A percentile compares a stretch with the other conserved stretches of the same genome.
phyloP scores from a whole-genome alignment of 305 asterid species.

The Fraxinus baroniana region DNA sequence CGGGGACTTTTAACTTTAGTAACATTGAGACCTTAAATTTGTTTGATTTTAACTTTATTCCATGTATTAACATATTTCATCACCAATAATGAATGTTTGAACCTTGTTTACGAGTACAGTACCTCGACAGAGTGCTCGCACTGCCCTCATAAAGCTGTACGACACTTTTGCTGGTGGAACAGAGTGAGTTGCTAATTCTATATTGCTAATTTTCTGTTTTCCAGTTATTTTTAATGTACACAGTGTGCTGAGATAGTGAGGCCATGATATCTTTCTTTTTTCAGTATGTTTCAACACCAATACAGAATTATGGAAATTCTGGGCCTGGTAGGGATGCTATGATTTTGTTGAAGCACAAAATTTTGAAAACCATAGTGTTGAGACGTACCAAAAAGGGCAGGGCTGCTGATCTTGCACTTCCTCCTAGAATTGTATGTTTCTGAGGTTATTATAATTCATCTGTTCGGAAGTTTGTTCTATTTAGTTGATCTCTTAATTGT shows the following conservation, averaged over 20 bases:
- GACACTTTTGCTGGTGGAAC: constrained; percentile 97
- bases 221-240: constrained; percentile 3
- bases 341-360: constrained; percentile 75
- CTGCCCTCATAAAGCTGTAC: constrained; percentile 70
- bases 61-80: constrained; percentile 4
- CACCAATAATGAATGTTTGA: constrained; percentile 12
- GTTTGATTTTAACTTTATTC: constrained; percentile 9
- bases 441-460: constrained; percentile 9
- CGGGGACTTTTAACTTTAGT: constrained; percentile 4
- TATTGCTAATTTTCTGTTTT: constrained; percentile 7
- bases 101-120: constrained; percentile 40
- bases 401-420: constrained; percentile 91
- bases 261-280: constrained; percentile 21
- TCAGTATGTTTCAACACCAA: constrained; percentile 77
- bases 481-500: constrained; percentile 9
- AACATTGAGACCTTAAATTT: constrained; percentile 7
- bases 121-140: constrained; percentile 55
- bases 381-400: constrained; percentile 95
- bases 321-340: constrained; percentile 64
- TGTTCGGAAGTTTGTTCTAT: constrained; percentile 5
- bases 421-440: constrained; percentile 73
- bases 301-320: constrained; percentile 52
- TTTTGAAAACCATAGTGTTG: constrained; percentile 64
- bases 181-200: constrained; percentile 50
- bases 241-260: constrained; percentile 13